These are phyloP conservation scores for Dentipellis sp. DNA, from an alignment of 768 basidiomycete genomes.

Conservation along the genomic window DNA sequence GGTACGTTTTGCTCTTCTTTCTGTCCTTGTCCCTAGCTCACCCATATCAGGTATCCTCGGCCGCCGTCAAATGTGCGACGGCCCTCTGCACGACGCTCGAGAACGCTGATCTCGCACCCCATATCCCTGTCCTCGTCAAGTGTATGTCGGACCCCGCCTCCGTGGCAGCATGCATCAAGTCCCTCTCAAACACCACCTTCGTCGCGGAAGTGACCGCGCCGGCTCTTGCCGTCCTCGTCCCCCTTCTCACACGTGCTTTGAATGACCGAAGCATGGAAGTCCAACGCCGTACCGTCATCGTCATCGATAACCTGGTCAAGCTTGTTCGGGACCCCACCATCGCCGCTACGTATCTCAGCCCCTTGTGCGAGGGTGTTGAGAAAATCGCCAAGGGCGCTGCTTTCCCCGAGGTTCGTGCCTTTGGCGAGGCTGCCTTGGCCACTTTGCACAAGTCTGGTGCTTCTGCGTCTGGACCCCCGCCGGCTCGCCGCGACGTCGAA, in stretches of 20 bases:
- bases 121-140: slow-evolving; percentile 83
- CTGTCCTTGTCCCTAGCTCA: background rate
- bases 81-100: slow-evolving; percentile 83
- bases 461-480: slow-evolving; percentile 59
- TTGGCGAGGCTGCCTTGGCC: slow-evolving; percentile 72
- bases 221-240: slow-evolving; percentile 93
- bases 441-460: slow-evolving; percentile 82
- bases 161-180: slow-evolving; percentile 90
- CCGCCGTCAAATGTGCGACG: slow-evolving; percentile 85
- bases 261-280: slow-evolving; percentile 97
- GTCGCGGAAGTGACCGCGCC: slow-evolving; percentile 96
- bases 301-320: slow-evolving; percentile 95
- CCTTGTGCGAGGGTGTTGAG: slow-evolving; percentile 83
- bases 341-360: slow-evolving; percentile 81
- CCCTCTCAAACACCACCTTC: slow-evolving; percentile 89
- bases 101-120: slow-evolving; percentile 86
- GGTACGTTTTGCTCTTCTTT: slow-evolving; percentile 34
- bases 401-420: slow-evolving; percentile 97
- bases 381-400: slow-evolving; percentile 86
- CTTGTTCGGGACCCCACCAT: slow-evolving; percentile 87
- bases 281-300: slow-evolving; percentile 88
- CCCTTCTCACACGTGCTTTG: slow-evolving; percentile 81
- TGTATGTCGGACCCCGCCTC: slow-evolving; percentile 89
- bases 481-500: slow-evolving; percentile 60
- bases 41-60: slow-evolving; percentile 61